phyloP scores from a whole-genome alignment of 2,329 filamentous ascomycete species.

The Incumbomyces lentus region DNA sequence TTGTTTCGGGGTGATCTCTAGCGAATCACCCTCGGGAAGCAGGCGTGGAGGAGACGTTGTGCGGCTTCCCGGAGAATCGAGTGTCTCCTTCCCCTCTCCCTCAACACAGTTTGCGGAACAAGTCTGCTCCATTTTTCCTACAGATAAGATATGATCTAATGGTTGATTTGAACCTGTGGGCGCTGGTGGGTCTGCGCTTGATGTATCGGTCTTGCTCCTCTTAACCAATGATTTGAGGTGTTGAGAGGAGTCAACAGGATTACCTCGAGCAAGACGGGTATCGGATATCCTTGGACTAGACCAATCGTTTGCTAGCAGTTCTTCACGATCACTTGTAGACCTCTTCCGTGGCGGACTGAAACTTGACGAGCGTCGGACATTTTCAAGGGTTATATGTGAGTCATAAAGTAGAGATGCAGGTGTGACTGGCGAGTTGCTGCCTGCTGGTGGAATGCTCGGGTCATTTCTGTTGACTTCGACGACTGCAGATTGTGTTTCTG shows the following conservation, averaged over 20 bases:
- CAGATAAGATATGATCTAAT: background rate
- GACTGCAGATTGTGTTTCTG: background rate
- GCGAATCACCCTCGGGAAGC: background rate
- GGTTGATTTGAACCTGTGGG: background rate
- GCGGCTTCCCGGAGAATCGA: background rate
- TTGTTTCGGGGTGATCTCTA: background rate
- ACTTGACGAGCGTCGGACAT: background rate
- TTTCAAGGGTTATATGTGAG: background rate
- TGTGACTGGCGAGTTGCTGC: background rate
- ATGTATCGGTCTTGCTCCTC: background rate
- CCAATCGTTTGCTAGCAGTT: slow-evolving; percentile 9
- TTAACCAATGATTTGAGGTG: background rate
- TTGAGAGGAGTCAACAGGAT: background rate
- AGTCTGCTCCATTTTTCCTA: background rate
- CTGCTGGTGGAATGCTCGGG: background rate
- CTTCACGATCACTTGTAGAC: slow-evolving; percentile 16
- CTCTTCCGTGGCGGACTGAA: slow-evolving; percentile 15
- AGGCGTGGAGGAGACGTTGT: background rate
- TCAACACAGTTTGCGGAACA: background rate
- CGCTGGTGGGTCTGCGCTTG: background rate
- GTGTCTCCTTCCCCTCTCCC: background rate
- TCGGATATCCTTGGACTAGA: slow-evolving; percentile 5
- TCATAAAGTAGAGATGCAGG: background rate
- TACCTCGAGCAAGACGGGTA: slow-evolving; percentile 8
- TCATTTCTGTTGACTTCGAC: background rate